Conservation (phyloP, 1,139 yeast species). For the Pichia sp. region DNA sequence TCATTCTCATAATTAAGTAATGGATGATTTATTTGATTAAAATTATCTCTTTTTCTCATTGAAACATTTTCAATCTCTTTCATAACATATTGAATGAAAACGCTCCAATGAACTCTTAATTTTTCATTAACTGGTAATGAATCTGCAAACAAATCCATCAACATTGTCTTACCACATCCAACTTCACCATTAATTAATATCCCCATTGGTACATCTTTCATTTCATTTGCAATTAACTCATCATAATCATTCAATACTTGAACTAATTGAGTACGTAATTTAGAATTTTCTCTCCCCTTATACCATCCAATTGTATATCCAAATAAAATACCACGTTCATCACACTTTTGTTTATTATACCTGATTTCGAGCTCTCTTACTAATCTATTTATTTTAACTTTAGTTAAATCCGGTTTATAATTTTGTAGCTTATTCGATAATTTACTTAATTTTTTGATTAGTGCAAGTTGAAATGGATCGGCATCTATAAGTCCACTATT, state of each 20-base stretch:
- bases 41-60: constrained; percentile 30
- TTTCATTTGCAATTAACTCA: constrained; percentile 37
- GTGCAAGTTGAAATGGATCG: constrained; percentile 47
- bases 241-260: constrained; percentile 56
- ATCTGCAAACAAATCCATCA: constrained; percentile 64
- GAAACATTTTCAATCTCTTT: constrained; percentile 54
- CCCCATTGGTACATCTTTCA: constrained; percentile 53
- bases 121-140: constrained; percentile 58
- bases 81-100: constrained; percentile 62
- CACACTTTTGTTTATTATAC: constrained; percentile 16
- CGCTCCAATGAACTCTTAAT: constrained; percentile 65
- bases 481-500: constrained; percentile 42
- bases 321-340: constrained; percentile 8
- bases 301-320: constrained; percentile 18
- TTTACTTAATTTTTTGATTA: constrained; percentile 11
- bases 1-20: constrained; percentile 50
- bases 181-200: constrained; percentile 64
- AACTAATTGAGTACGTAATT: constrained; percentile 32
- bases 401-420: constrained; percentile 51
- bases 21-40: constrained; percentile 28
- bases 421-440: constrained; percentile 33
- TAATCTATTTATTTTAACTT: constrained; percentile 40
- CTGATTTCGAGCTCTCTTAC: constrained; percentile 41
- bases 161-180: constrained; percentile 70
- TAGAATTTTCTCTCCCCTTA: constrained; percentile 15